Conservation (phyloP, 371 early-diverging fungal species). For the Thermomucor indicae-seudaticae region DNA sequence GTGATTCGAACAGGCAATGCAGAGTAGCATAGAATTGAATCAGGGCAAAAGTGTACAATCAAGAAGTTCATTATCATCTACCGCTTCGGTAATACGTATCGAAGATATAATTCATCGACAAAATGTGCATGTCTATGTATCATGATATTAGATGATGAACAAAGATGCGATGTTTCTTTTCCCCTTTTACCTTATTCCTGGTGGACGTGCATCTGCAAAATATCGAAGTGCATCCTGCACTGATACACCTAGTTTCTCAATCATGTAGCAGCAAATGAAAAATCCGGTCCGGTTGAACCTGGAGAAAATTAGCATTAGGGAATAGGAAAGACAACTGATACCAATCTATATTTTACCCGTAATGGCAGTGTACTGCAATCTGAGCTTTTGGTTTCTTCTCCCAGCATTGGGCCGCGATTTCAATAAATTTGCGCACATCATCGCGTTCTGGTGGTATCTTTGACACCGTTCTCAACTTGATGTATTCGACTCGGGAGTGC, state of each 20-base stretch:
- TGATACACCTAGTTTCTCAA: constrained; percentile 50
- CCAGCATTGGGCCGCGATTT: constrained; percentile 53
- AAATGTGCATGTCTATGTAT: constrained; percentile 59
- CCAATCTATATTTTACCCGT: constrained; percentile 44
- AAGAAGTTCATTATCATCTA: neutral
- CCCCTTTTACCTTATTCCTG: constrained; percentile 59
- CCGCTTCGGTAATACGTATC: constrained; percentile 43
- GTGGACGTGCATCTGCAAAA: constrained; percentile 62
- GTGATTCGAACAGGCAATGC: no score
- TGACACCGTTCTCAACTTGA: constrained; percentile 60
- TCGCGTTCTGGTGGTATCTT: constrained; percentile 64
- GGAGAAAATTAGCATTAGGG: neutral
- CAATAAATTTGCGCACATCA: constrained; percentile 55
- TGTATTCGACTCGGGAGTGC: constrained; percentile 52
- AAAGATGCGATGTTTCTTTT: no score
- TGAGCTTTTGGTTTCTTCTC: constrained; percentile 55
- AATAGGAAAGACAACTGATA: neutral
- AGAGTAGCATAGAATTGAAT: no score
- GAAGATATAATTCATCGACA: constrained; percentile 60
- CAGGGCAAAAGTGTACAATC: no score
- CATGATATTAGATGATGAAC: no score
- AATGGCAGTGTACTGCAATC: constrained; percentile 74
- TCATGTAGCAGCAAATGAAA: constrained; percentile 66
- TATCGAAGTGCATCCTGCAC: constrained; percentile 56
- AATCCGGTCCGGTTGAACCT: constrained; percentile 70